A percentile compares a stretch with the other conserved stretches of the same genome.
phyloP scores from a whole-genome alignment of 495 filamentous ascomycete genomes.

The Daldinia childiae region DNA sequence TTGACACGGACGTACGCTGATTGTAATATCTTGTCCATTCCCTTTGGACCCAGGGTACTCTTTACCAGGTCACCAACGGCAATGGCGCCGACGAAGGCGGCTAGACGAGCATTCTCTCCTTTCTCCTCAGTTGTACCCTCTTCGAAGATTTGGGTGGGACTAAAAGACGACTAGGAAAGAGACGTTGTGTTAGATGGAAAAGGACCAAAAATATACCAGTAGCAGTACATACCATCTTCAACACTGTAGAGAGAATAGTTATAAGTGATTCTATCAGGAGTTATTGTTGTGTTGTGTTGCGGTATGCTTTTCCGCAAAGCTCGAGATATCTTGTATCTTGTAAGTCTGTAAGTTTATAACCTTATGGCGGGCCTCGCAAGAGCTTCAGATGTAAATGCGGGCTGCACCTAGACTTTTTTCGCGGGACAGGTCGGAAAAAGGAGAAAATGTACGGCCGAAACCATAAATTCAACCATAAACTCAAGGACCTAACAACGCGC shows the following conservation, averaged over 20 bases:
- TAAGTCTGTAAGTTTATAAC: conserved; percentile 13
- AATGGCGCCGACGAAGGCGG: conserved; percentile 96
- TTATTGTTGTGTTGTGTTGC: neutral
- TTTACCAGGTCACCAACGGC: conserved; percentile 97
- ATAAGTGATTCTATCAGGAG: neutral
- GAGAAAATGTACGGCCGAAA: conserved; percentile 30
- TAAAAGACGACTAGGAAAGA: conserved; percentile 64
- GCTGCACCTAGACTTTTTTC: conserved; percentile 27
- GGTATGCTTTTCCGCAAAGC: conserved; percentile 23
- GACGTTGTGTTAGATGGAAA: conserved; percentile 14
- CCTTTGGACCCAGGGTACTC: conserved; percentile 95
- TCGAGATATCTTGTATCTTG: conserved; percentile 4
- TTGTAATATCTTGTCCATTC: conserved; percentile 99
- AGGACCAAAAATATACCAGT: neutral
- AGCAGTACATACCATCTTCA: conserved; percentile 36
- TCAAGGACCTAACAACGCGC: neutral
- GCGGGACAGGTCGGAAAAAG: conserved; percentile 27
- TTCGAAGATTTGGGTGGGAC: conserved; percentile 97
- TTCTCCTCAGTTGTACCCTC: conserved; percentile 98
- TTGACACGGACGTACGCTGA: conserved; percentile 72
- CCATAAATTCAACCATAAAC: neutral
- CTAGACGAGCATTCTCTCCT: conserved; percentile 98
- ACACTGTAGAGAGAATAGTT: neutral
- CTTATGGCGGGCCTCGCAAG: conserved; percentile 27
- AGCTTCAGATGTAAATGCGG: conserved; percentile 33